Percentiles rank a stretch among this genome's conserved stretches.
These are phyloP conservation scores for Nitzschia sp. DNA, from an alignment of 108 stramenopile species.

Conservation along the genomic window DNA sequence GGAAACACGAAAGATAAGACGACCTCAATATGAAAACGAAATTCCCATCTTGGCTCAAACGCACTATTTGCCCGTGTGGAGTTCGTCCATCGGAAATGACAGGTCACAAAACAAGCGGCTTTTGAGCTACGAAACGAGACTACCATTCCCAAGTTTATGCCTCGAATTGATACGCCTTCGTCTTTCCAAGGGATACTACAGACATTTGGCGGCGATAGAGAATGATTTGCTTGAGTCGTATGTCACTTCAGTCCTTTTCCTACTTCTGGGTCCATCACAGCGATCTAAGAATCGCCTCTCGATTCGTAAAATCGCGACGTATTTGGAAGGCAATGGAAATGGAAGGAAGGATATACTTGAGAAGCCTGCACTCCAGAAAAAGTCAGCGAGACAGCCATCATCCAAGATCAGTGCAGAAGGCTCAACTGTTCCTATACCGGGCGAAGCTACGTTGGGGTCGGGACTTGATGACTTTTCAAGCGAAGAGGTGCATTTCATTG, in stretches of 20 bases:
- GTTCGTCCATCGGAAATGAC: background rate
- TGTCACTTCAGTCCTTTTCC: constrained; percentile 26
- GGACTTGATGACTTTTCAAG: background rate
- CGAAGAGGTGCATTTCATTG: constrained; percentile 22
- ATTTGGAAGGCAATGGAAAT: constrained; percentile 16
- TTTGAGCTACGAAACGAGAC: constrained; percentile 16
- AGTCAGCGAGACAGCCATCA: background rate
- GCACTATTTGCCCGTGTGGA: constrained; percentile 43
- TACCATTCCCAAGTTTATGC: constrained; percentile 40
- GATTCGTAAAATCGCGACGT: constrained; percentile 33
- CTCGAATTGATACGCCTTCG: constrained; percentile 45
- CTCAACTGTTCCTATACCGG: no score
- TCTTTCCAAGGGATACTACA: constrained; percentile 46
- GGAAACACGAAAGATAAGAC: constrained; percentile 16
- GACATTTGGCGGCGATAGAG: constrained; percentile 29
- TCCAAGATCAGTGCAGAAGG: no score
- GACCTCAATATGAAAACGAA: constrained; percentile 2
- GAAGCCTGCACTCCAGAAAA: background rate
- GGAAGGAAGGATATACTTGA: background rate
- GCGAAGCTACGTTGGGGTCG: no score
- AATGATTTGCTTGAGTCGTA: constrained; percentile 56
- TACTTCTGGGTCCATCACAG: constrained; percentile 17
- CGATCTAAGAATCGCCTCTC: constrained; percentile 32
- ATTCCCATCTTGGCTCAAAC: constrained; percentile 4
- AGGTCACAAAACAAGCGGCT: background rate